Percentiles rank a stretch among this genome's conserved stretches.
Evolutionary conservation across 2,329 filamentous ascomycete species (phyloP).

Genomic region (Epichloe uncinata): DNA sequence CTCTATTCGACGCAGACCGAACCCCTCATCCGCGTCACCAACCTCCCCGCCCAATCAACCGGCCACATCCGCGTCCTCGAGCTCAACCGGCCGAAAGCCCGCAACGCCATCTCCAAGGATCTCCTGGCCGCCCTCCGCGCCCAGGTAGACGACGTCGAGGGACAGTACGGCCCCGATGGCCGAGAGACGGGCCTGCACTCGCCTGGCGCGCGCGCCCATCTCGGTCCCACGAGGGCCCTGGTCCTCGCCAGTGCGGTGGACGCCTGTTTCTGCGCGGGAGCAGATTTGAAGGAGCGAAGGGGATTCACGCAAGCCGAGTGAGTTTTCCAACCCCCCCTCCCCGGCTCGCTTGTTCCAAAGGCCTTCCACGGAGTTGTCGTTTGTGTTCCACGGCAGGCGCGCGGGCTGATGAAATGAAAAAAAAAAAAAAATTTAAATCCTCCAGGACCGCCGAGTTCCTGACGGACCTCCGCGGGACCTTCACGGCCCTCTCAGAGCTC

Average conservation of each 20-base stretch:
- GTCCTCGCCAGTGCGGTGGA: slow-evolving; percentile 79
- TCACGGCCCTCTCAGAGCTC: slow-evolving; percentile 58
- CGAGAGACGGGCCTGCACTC: slow-evolving; percentile 30
- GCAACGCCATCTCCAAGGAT: slow-evolving; percentile 79
- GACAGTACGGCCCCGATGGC: slow-evolving; percentile 42
- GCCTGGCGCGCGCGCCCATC: slow-evolving; percentile 27
- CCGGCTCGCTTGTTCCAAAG: too few species aligned
- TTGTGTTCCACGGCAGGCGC: too few species aligned
- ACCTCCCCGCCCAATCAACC: slow-evolving; percentile 62
- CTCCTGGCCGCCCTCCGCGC: slow-evolving; percentile 59
- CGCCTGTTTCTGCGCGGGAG: slow-evolving; percentile 81
- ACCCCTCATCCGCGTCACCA: slow-evolving; percentile 54
- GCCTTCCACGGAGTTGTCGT: too few species aligned
- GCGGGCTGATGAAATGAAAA: not conserved
- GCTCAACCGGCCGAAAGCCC: slow-evolving; percentile 69
- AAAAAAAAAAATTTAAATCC: not conserved
- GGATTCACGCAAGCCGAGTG: slow-evolving; percentile 69
- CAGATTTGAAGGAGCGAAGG: slow-evolving; percentile 80
- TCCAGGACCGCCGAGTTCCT: slow-evolving; percentile 72
- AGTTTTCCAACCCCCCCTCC: slow-evolving; percentile 11
- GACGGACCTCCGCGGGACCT: slow-evolving; percentile 57
- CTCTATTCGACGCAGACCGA: slow-evolving; percentile 26
- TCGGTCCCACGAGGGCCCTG: slow-evolving; percentile 59
- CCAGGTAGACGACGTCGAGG: slow-evolving; percentile 60
- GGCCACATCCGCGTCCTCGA: slow-evolving; percentile 82